Base-by-base conservation (phyloP, 164 flowering plant genomes). In the Nelumbo lutea region DNA sequence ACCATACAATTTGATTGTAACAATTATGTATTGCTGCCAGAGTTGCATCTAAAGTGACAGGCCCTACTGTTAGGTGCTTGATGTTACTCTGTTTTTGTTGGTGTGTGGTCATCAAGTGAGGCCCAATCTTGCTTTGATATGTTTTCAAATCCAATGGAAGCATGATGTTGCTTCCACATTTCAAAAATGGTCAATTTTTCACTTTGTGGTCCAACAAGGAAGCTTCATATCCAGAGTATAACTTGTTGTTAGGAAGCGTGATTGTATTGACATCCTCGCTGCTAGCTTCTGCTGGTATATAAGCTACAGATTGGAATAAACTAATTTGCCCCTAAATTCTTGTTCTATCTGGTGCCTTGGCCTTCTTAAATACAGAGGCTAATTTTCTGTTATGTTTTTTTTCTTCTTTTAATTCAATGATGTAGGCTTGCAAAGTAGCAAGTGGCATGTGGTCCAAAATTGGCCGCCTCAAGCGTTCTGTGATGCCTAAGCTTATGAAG, bases 381-480 rank as follows among this genome's bases (percentile, higher is more conserved):
- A 38, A 14, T 45, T 64, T 38, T 50, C 58, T 65, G 14, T 10
- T 38, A 9, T 52, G 6, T 68, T 55, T 13, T 38, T 55, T 13
- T 38, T 7, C 10, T 14, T 42, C 0, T 61, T 60, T 2, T n/a
- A 41, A 43, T 8, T 5, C 27, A 27, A 39, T 70, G 55, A 38
- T 74, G 65, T 71, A 80, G 99, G 92, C 88, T 65, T 88, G 91
- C 80, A 85, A 72, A 78, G 92, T 91, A 56, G 88, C 91, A 68
- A 90, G 88, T 80, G 83, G 75, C 75, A 86, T 81, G 85, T 96
- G 99, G 99, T 96, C 99, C 65, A 91, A 83, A 84, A 76, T 96
- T 72, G 99, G 99, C 42, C 98, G 99, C 65, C 90, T 96, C 65
- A 96, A 88, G 83, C 93, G 99, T 45, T 83, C 90, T 72, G 68